Conservation (phyloP, 208 protist species). For the Crithidia brevicula region DNA sequence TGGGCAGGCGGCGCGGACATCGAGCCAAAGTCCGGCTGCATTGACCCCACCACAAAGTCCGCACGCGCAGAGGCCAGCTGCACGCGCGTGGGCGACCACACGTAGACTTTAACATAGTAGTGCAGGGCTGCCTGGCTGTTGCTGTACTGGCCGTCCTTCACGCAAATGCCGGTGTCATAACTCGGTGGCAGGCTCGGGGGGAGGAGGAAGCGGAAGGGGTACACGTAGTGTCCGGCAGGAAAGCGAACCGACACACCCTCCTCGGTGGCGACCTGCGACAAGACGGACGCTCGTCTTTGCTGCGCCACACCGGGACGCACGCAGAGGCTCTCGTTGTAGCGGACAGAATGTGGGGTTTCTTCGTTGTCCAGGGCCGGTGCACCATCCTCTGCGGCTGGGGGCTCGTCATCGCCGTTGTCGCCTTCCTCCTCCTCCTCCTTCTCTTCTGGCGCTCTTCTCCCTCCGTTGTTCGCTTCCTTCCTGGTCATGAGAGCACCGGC, state of each 20-base stretch:
- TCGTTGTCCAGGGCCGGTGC: background rate
- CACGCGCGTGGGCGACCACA: background rate
- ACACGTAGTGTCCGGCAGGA: conserved; percentile 25
- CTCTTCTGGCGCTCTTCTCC: background rate
- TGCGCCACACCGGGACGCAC: conserved; percentile 7
- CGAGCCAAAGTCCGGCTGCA: conserved; percentile 16
- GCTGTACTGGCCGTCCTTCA: conserved; percentile 32
- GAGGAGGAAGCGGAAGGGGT: conserved; percentile 33
- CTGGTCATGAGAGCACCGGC: conserved; percentile 26
- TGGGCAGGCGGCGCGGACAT: conserved; percentile 10
- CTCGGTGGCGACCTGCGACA: conserved; percentile 10
- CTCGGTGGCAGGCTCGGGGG: conserved; percentile 29
- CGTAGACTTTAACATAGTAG: conserved; percentile 42
- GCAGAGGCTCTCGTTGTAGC: conserved; percentile 18
- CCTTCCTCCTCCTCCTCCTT: background rate
- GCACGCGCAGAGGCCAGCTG: conserved; percentile 10
- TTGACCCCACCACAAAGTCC: conserved; percentile 23
- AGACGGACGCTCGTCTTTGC: conserved; percentile 12
- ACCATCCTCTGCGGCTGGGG: background rate
- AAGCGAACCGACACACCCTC: conserved; percentile 25
- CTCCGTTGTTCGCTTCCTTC: background rate
- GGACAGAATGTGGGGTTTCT: background rate
- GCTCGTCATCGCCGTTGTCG: background rate
- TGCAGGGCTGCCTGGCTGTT: conserved; percentile 24
- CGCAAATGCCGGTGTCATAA: conserved; percentile 30